Base-by-base conservation (phyloP, 1,284 basidiomycete species). In the Ceratobasidium sp. region DNA sequence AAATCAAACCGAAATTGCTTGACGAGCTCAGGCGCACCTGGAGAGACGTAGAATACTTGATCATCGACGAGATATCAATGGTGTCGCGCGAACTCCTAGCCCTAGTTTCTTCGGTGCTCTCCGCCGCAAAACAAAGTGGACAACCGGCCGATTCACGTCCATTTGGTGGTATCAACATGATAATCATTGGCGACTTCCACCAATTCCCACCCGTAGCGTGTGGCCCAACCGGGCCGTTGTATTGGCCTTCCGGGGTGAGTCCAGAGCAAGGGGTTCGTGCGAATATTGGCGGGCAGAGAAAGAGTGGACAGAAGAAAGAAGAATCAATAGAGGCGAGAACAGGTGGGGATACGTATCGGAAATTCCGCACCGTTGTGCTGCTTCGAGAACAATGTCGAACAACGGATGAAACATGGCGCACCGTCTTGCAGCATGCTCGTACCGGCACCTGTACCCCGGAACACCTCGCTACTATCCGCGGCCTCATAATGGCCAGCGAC, bases 311-410 rank as follows among this genome's bases (percentile, higher is more conserved):
- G 44, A 6, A 6, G 13, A 46, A 46, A 13, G 44, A 7, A 28
- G 39, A n/a, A 58, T 63, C 58, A 18, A 4, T 6, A n/a, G n/a
- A 15, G 46, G 66, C 56, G 3, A 42, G 7, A 3, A 13, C 84
- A 0, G 86, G 49, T 5, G 39, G 82, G 12, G 69, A 23, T 0
- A 82, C 87, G 2, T 88, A 85, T 73, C 81, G 85, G 70, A 80
- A 84, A 72, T 88, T 88, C 79, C 77, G 55, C 0, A 85, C 82
- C 0, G 86, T 87, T 0, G 83, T 88, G 0, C 80, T 84, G 0
- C 80, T 88, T n/a, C 79, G 78, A 15, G 81, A 88, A 76, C 87
- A 88, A 77, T 81, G 84, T 63, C 81, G 84, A 0, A 83, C 86
- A 0, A 81, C 63, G 0, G 86, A 88, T 77, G 13, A 63, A 2